Evolutionary conservation across 805 yeast species (phyloP), one percentile per base, ranked within the genome.

Genomic region (Myxozyma geophila): DNA sequence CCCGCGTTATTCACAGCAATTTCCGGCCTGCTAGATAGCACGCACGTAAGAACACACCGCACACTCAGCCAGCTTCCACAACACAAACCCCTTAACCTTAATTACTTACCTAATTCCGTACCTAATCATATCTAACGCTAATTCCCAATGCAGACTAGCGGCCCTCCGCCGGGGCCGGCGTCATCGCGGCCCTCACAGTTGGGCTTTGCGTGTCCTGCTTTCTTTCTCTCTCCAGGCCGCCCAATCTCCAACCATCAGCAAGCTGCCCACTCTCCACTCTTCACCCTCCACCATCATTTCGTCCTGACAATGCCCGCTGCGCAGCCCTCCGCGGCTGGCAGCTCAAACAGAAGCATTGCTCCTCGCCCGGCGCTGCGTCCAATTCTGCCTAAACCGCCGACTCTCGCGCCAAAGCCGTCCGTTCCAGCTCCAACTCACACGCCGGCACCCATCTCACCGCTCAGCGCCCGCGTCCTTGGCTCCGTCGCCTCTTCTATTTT

Each of bases 401-500:
- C 61, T 6, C 39, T 48, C 28, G 54, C 61, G 2, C 63, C 62
- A 5, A 41, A 53, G 47, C 63, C 66, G 15, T 28, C 57, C 21
- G 51, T 58, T 17, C 40, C 46, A 10, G 47, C 64, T 19, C 56
- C 58, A 23, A 23, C 58, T 19, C 17, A 39, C 41, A 21, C 55
- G 12, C 54, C 55, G 53, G 50, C 58, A 9, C 54, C 66, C 13
- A 7, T 17, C n/a, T 10, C 62, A 35, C 59, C 50, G 13, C 52
- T 66, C 35, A 55, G 60, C 46, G 54, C 67, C 7, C 63, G 67
- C 41, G 65, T 66, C 40, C 55, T 66, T 19, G 67, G 67, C 62
- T 63, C 67, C 23, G 69, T 66, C 59, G 69, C 69, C 15, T 66
- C 69, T 28, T 66, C 69, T 37, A 60, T 66, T 43, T 59, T 66